These are phyloP conservation scores for Entomophthora muscae DNA, from an alignment of 371 early-diverging fungal genomes.

Conservation along the genomic window DNA sequence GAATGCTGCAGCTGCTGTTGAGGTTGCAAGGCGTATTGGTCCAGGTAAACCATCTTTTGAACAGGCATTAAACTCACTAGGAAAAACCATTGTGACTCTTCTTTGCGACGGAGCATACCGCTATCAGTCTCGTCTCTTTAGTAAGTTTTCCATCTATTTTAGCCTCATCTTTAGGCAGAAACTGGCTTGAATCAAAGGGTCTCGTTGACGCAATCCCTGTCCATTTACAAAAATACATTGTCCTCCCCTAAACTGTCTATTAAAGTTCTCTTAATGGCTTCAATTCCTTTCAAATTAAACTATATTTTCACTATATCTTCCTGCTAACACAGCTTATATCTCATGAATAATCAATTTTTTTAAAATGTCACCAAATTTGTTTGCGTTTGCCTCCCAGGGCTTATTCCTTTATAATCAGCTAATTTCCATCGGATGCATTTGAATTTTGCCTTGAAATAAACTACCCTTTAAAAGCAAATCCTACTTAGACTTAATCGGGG, in stretches of 20 bases:
- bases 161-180: constrained; percentile 18
- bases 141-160: constrained; percentile 22
- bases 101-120: constrained; percentile 84
- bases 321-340: too few relatives aligned
- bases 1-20: constrained; percentile 81
- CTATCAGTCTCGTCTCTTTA: constrained; percentile 81
- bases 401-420: too few relatives aligned
- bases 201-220: constrained; percentile 58
- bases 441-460: too few relatives aligned
- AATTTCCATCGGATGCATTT: too few relatives aligned
- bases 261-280: too few relatives aligned
- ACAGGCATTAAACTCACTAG: constrained; percentile 11
- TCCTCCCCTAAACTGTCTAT: constrained; percentile 38
- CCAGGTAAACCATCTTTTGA: constrained; percentile 27
- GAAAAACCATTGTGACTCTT: constrained; percentile 62
- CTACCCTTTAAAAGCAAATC: too few relatives aligned
- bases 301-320: too few relatives aligned
- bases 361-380: too few relatives aligned
- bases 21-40: constrained; percentile 74
- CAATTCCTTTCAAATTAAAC: too few relatives aligned
- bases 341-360: too few relatives aligned
- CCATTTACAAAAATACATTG: constrained; percentile 68
- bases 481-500: too few relatives aligned
- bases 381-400: too few relatives aligned
- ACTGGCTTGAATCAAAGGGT: constrained; percentile 72